Base-by-base conservation (phyloP, 108 stramenopile genomes). In the Pseudonitzschia multistriata region DNA sequence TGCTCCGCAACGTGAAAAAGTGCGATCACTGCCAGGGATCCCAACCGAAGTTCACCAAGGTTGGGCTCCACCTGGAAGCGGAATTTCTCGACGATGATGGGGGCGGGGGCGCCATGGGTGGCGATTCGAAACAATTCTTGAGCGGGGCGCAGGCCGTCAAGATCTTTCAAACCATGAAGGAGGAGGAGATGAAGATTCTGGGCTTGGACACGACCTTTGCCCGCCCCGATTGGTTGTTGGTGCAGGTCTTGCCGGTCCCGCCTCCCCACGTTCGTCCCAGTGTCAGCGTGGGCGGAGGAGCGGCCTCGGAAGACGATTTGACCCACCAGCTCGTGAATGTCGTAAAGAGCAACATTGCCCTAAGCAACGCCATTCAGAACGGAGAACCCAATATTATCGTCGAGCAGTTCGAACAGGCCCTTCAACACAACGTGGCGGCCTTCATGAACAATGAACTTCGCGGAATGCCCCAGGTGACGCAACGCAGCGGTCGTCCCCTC, bases 181-280 rank as follows among this genome's bases (percentile, higher is more conserved):
- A 96, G 52, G 94, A 97, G 56, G 97, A 98, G 62, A 82, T 88
- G 66, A 83, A 82, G 70, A 73, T 74, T 7, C 83, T 99, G 48
- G 99, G 99, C 36, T 82, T 98, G 34, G 87, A 98, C 79, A 84
- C 93, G 31, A 80, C 83, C 48, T 93, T 83, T 74, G 91, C 95
- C n/a, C 88, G 97, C 25, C 98, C 99, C 3, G 97, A 98, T 66
- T 99, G 97, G 98, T 83, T 98, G 74, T 71, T 98, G 25, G 82
- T 96, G 39, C 93, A 97, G 62, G 99, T 98, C 34, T 78, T 99
- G 52, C 97, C 99, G 29, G 97, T 99, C 30, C 95, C 97, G 22
- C 99, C 98, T 10, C 88, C 97, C 28, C 99, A 99, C 81, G 97
- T 99, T n/a, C 96, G 99, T 14, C 99, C 99, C 56, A 83, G 81